Evolutionary conservation across 2,329 filamentous ascomycete species (phyloP), one percentile per base, ranked within the genome.

Genomic region (Fusarium agapanthi): DNA sequence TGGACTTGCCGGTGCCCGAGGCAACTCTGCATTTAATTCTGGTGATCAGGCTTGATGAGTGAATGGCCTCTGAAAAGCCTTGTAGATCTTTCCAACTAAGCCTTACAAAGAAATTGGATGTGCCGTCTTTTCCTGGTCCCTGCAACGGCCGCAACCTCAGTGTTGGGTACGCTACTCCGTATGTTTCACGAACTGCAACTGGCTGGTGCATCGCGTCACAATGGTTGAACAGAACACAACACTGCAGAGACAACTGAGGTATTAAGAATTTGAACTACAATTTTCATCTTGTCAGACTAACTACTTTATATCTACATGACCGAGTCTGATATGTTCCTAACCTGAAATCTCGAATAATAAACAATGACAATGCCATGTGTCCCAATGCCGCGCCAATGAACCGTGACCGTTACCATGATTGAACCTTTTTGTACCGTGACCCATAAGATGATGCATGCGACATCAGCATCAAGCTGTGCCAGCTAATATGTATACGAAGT

Each of bases 381-480:
- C 48, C 73, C 54, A 56, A 75, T 73, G 47, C 69, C 56, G 64
- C 71, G 63, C 75, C 75, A 43, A 71, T 61, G 24, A 41, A 41
- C 69, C 69, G 47, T 72, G 14, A 44, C 68, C 59, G 54, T 65
- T 63, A 37, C 71, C 66, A 73, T 73, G 70, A 73, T 73, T 61
- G 69, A 69, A 56, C 70, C 71, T 68, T 76, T 76, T 77, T 77
- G 73, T 77, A 65, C 73, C 75, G 73, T 77, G 66, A 73, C 67
- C 75, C 75, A 72, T 76, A 68, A 73, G 66, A 76, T 75, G 58
- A 75, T 69, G 71, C 62, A 72, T 73, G 61, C 72, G 71, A 67
- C 67, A 61, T 48, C 64, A 75, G 75, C 75, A 54, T 76, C 75
- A 76, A 76, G 75, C 75, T 71, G 71, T 71, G 62, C 48, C 66